phyloP scores from a whole-genome alignment of 2,329 filamentous ascomycete genomes.

The Ustilaginoidea virens region DNA sequence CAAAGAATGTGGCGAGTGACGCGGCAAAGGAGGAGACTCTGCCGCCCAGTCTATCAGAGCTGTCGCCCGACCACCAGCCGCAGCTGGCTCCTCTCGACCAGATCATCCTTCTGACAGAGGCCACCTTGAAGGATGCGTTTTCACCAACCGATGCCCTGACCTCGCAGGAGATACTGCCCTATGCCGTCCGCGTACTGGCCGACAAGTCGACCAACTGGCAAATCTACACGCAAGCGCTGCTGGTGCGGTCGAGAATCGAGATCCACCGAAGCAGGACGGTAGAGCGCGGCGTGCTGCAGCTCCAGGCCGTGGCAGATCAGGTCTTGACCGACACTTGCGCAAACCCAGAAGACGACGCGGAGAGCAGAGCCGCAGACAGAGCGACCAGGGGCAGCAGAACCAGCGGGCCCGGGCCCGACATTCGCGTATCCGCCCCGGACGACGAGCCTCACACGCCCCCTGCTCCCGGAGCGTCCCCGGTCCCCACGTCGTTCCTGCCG shows the following conservation, averaged over 20 bases:
- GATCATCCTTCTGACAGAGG: constrained; percentile 75
- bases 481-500: constrained; percentile 68
- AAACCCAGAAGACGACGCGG: constrained; percentile 11
- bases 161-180: constrained; percentile 85
- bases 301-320: constrained; percentile 91
- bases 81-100: constrained; percentile 72
- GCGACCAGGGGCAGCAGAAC: constrained; percentile 8
- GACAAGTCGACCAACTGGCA: constrained; percentile 96
- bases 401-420: constrained; percentile 25
- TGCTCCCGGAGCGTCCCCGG: constrained; percentile 9
- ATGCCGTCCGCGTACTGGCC: constrained; percentile 72
- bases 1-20: constrained; percentile 30
- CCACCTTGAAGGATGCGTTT: constrained; percentile 75
- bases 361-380: constrained; percentile 15
- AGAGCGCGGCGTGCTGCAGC: constrained; percentile 77
- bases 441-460: constrained; percentile 11
- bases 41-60: constrained; percentile 41
- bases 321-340: constrained; percentile 68
- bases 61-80: constrained; percentile 71
- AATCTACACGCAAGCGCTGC: constrained; percentile 83
- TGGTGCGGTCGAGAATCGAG: constrained; percentile 83
- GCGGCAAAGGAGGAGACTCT: constrained; percentile 27
- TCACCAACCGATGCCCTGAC: constrained; percentile 74
- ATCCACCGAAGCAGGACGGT: constrained; percentile 74
- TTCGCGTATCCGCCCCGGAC: constrained; percentile 26